These are phyloP conservation scores for Gossypium raimondii DNA, from an alignment of 345 rosid species.

Conservation along the genomic window DNA sequence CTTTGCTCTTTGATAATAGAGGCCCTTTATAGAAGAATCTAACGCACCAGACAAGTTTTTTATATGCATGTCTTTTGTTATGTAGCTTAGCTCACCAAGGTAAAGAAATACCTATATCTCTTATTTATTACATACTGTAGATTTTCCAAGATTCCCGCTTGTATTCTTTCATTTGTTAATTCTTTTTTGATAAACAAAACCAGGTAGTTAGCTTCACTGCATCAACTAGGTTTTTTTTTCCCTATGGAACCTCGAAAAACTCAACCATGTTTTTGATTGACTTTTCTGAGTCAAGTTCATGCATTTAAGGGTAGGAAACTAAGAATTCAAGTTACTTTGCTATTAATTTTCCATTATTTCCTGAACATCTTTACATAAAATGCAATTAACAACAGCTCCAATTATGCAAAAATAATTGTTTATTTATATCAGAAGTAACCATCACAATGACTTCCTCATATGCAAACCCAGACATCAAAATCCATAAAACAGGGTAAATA, in stretches of 20 bases:
- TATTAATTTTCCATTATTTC: not conserved
- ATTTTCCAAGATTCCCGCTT: not conserved
- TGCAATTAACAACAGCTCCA: no score
- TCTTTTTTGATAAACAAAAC: not conserved
- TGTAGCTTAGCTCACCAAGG: constrained; percentile 7
- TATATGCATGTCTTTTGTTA: not conserved
- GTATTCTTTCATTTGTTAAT: not conserved
- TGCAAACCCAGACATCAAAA: not conserved
- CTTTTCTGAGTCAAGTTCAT: not conserved
- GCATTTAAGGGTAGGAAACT: not conserved
- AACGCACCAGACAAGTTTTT: not conserved
- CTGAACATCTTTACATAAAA: no score
- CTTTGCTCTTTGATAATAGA: not conserved
- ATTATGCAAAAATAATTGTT: not conserved
- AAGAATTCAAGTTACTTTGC: not conserved
- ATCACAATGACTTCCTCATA: not conserved
- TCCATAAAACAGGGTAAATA: not conserved
- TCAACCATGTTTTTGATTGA: not conserved
- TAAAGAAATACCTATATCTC: not conserved
- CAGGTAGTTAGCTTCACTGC: not conserved
- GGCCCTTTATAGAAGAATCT: not conserved
- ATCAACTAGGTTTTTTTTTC: not conserved
- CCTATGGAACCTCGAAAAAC: not conserved
- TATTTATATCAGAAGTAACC: not conserved
- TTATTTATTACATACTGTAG: not conserved